Conservation (phyloP, 1,139 yeast genomes). For the Saccharomyces hybrid region DNA sequence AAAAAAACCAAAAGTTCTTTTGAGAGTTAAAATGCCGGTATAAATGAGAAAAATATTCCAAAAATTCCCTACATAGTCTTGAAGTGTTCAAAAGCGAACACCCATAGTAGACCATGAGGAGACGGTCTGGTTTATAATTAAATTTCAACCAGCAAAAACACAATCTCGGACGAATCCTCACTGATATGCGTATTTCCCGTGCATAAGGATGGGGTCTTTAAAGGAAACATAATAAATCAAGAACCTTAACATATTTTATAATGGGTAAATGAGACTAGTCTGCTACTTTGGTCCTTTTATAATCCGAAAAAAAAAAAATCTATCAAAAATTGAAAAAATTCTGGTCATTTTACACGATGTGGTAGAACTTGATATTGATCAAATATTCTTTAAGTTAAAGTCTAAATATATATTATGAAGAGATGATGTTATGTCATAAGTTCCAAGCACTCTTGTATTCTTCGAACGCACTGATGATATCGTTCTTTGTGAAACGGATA, state of each 20-base stretch:
- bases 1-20: neutral
- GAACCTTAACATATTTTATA: neutral
- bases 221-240: neutral
- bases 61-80: slow-evolving; percentile 38
- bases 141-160: slow-evolving; percentile 99
- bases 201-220: slow-evolving; percentile 78
- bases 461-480: slow-evolving; percentile 38
- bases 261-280: neutral
- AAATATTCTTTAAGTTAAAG: neutral
- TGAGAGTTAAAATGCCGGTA: neutral
- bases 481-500: slow-evolving; percentile 38
- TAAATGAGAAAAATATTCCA: slow-evolving; percentile 27
- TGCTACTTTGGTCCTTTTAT: neutral
- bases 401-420: neutral
- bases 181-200: slow-evolving; percentile 99
- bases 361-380: neutral
- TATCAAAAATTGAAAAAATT: neutral
- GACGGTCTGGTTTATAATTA: slow-evolving; percentile 85
- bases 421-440: neutral
- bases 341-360: neutral
- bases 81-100: slow-evolving; percentile 38
- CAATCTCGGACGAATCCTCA: slow-evolving; percentile 99
- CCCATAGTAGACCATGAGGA: slow-evolving; percentile 47
- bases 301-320: neutral
- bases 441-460: slow-evolving; percentile 16